Conservation (phyloP, 441 rosid genomes). For the Corymbia citriodora region DNA sequence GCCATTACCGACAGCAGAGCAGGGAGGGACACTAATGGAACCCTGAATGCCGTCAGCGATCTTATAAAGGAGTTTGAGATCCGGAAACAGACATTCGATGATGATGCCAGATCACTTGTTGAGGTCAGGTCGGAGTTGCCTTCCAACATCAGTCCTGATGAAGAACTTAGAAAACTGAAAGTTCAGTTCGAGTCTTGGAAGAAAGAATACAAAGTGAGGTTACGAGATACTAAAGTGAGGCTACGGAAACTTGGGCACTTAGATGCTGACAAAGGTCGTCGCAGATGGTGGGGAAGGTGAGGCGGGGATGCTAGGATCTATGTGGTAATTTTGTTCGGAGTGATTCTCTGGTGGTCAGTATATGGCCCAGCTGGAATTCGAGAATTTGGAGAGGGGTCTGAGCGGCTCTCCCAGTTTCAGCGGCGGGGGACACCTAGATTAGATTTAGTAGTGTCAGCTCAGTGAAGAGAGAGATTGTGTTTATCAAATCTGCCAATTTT, state of each 20-base stretch:
- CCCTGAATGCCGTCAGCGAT: constrained; percentile 40
- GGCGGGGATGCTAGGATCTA: neutral
- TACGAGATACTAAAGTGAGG: constrained; percentile 64
- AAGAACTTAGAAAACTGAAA: constrained; percentile 66
- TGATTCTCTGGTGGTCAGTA: neutral
- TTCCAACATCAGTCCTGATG: constrained; percentile 37
- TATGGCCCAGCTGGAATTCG: neutral
- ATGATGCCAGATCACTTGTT: constrained; percentile 48
- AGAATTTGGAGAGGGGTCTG: neutral
- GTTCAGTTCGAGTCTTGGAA: constrained; percentile 75
- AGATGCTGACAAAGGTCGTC: constrained; percentile 49
- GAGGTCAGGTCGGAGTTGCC: constrained; percentile 37
- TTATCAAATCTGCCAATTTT: neutral
- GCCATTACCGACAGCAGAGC: constrained; percentile 33
- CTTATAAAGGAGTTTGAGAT: constrained; percentile 78
- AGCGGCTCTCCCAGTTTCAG: neutral
- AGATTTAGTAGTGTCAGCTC: neutral
- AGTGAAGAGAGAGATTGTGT: neutral
- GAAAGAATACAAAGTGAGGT: constrained; percentile 76
- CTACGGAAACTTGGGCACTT: constrained; percentile 42
- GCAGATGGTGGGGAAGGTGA: constrained; percentile 89
- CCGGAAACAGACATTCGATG: constrained; percentile 58
- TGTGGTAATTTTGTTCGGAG: neutral
- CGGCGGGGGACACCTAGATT: neutral
- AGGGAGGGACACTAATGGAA: constrained; percentile 54